These are phyloP conservation scores for Exserohilum rostratum DNA, from an alignment of 2,329 filamentous ascomycete species.

Conservation along the genomic window DNA sequence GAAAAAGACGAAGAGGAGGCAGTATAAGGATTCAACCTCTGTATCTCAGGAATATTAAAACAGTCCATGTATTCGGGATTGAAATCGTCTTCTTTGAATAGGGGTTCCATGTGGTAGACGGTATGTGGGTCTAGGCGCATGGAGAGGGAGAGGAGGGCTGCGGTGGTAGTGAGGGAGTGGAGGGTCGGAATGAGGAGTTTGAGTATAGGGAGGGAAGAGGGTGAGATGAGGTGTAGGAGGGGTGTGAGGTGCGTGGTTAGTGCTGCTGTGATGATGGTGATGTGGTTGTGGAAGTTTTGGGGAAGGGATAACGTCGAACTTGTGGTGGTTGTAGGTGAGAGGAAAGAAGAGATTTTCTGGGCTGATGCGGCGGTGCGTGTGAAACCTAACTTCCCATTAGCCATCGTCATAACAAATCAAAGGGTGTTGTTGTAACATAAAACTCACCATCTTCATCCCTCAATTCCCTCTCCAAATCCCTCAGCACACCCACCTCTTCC, in stretches of 20 bases:
- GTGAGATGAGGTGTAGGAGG: conserved; percentile 17
- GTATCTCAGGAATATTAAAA: no score
- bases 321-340: not conserved
- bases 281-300: conserved; percentile 30
- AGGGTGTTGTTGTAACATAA: not conserved
- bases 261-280: conserved; percentile 18
- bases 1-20: no score
- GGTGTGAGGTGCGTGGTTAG: conserved; percentile 31
- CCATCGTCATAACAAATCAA: not conserved
- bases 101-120: conserved; percentile 34
- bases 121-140: conserved; percentile 37
- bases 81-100: conserved; percentile 37
- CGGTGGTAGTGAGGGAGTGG: conserved; percentile 17
- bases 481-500: conserved; percentile 1
- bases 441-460: conserved; percentile 32
- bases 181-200: conserved; percentile 9
- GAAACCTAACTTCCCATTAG: conserved; percentile 21
- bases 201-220: not conserved
- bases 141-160: conserved; percentile 30
- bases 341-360: conserved; percentile 5
- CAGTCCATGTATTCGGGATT: conserved; percentile 20
- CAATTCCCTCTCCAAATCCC: conserved; percentile 14
- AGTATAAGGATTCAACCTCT: no score
- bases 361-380: conserved; percentile 25
- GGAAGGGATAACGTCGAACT: conserved; percentile 15